These are phyloP conservation scores for Saururus chinensis DNA, from an alignment of 164 flowering plant species.

Conservation along the genomic window DNA sequence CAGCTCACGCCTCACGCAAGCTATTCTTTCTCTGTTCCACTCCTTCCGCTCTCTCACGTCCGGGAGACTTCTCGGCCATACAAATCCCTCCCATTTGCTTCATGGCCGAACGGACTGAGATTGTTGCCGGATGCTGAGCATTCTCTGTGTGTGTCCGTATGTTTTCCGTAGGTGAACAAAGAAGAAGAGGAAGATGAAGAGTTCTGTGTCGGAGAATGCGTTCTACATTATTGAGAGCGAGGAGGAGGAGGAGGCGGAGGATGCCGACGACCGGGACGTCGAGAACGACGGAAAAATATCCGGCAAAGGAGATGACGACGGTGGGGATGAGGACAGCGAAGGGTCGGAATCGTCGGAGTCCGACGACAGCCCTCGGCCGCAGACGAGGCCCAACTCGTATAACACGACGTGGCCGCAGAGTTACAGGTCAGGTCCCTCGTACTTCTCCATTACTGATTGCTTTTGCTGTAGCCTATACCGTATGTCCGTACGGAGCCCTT, in stretches of 20 bases:
- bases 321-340: slow-evolving; percentile 25
- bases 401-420: slow-evolving; percentile 82
- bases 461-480: no score
- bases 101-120: no score
- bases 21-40: no score
- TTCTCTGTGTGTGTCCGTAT: no score
- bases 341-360: slow-evolving; percentile 55
- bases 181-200: slow-evolving; percentile 41
- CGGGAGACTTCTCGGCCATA: no score
- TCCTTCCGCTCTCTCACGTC: no score
- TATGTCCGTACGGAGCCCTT: no score
- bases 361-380: slow-evolving; percentile 35
- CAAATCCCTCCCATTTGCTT: no score
- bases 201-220: slow-evolving; percentile 64
- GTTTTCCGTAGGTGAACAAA: no score
- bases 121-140: no score
- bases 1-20: no score
- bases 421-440: slow-evolving; percentile 30
- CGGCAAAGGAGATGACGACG: slow-evolving; percentile 4
- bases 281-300: slow-evolving; percentile 8
- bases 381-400: slow-evolving; percentile 56
- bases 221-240: slow-evolving; percentile 75
- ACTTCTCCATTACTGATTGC: not conserved
- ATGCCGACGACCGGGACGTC: slow-evolving; percentile 26
- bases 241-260: slow-evolving; percentile 47